A percentile compares a stretch with the other conserved stretches of the same genome.
phyloP scores from a whole-genome alignment of 345 rosid genomes.

The Syzygium aqueum region DNA sequence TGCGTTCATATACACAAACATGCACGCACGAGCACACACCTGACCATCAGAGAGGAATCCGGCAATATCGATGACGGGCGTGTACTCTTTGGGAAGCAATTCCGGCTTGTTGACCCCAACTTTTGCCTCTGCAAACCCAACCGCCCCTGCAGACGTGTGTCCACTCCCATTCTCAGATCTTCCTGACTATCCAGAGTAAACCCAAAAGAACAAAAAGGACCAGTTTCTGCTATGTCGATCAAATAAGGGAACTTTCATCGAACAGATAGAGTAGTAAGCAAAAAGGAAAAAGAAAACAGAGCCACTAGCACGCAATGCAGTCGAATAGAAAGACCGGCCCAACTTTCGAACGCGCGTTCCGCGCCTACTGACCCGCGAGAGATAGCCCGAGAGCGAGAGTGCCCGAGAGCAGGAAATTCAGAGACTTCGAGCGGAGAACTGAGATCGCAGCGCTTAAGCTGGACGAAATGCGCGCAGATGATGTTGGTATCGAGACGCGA shows the following conservation, averaged over 20 bases:
- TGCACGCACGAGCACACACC: conserved; percentile 10
- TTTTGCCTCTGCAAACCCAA: conserved; percentile 60
- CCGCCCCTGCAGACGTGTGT: conserved; percentile 1
- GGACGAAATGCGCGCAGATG: neutral
- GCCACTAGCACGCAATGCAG: neutral
- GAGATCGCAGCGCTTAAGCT: conserved; percentile 19
- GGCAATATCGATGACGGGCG: conserved; percentile 79
- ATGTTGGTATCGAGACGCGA: neutral
- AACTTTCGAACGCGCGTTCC: neutral
- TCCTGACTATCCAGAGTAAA: neutral
- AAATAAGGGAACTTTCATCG: neutral
- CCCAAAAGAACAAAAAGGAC: neutral
- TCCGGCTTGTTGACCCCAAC: conserved; percentile 91
- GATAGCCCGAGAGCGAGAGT: conserved; percentile 56
- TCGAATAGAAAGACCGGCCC: neutral
- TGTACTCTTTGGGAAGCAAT: conserved; percentile 75
- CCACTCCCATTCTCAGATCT: neutral
- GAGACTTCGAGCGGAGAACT: conserved; percentile 37
- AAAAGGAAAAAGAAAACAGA: neutral
- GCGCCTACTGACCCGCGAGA: conserved; percentile 35
- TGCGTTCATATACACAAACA: neutral
- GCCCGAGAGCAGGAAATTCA: conserved; percentile 50
- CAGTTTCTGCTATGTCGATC: neutral
- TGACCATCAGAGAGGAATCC: conserved; percentile 94
- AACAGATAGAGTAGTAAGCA: neutral